Evolutionary conservation across 768 basidiomycete genomes (phyloP), one percentile per base, ranked within the genome.

Genomic region (Daedalea quercina): DNA sequence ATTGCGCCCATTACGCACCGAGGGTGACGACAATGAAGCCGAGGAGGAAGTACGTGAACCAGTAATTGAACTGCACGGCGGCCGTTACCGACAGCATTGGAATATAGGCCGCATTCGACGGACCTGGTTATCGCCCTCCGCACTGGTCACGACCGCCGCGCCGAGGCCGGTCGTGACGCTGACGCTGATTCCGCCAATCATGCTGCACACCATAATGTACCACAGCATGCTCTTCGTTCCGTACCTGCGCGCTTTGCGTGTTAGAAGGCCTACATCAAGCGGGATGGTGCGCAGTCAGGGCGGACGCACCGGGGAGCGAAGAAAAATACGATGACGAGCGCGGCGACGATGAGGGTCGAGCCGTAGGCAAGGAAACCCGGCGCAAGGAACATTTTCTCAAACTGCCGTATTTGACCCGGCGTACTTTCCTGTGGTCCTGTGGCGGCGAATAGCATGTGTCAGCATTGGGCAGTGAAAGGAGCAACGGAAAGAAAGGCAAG

Each of bases 121-220:
- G 41, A 82, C 87, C 78, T 91, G 90, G 67, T 88, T 92, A 56
- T 87, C 75, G 35, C 88, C 88, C 71, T 76, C 71, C 3, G 76
- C 81, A 40, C 82, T 81, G 46, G 87, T 84, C 24, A 99, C 85
- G 61, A 98, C 96, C 20, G 93, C 87, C 41, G 90, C 76, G 43
- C 96, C 94, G 34, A 97, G 78, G 31, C 96, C 95, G 28, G 92
- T 94, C 13, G 94, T 95, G 51, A 95, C 94, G 60, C 88, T 91
- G 58, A 95, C 92, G 53, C 87, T 90, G 45, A 95, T 85, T 0
- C 96, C 96, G 17, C 96, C 96, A 63, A 99, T 97, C 79, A 97
- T 85, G 57, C 87, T 91, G 70, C 96, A 99, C 43, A 99, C 90
- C 40, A 78, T 74, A 57, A 98, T 94, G 68, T 95, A 91, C 89